Conservation (phyloP, 139 green algal genomes). For the Chlamydomonas urium region DNA sequence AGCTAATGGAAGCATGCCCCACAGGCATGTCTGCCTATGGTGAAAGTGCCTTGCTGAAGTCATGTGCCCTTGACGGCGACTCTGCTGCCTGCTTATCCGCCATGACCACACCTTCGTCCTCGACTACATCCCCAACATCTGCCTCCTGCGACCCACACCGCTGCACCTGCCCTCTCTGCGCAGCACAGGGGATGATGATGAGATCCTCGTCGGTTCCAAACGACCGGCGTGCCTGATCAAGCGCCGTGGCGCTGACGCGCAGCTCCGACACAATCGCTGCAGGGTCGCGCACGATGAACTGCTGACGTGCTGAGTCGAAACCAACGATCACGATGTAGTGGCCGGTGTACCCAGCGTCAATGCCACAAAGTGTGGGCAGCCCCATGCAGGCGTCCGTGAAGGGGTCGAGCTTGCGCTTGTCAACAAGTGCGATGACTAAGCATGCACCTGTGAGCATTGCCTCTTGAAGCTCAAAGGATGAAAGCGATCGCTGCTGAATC, state of each 20-base stretch:
- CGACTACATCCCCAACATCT: no score
- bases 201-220: slow-evolving; percentile 42
- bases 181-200: slow-evolving; percentile 2
- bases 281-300: slow-evolving; percentile 29
- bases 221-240: slow-evolving; percentile 33
- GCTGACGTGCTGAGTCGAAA: slow-evolving; percentile 1
- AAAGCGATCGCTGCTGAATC: slow-evolving; percentile 47
- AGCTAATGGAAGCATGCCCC: no score
- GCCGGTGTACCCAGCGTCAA: slow-evolving; percentile 15
- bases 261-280: not conserved
- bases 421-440: slow-evolving; percentile 75
- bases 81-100: no score
- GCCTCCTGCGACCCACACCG: no score
- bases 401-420: slow-evolving; percentile 66
- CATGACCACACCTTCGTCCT: no score
- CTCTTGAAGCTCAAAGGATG: slow-evolving; percentile 31
- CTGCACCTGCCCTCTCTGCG: no score
- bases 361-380: not conserved
- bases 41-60: no score
- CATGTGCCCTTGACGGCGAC: no score
- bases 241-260: slow-evolving; percentile 10
- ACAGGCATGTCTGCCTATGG: no score
- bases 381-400: not conserved
- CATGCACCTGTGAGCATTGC: slow-evolving; percentile 40
- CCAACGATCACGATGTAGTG: slow-evolving; percentile 47